phyloP scores from a whole-genome alignment of 805 yeast genomes.

The Candida ipomoeae region DNA sequence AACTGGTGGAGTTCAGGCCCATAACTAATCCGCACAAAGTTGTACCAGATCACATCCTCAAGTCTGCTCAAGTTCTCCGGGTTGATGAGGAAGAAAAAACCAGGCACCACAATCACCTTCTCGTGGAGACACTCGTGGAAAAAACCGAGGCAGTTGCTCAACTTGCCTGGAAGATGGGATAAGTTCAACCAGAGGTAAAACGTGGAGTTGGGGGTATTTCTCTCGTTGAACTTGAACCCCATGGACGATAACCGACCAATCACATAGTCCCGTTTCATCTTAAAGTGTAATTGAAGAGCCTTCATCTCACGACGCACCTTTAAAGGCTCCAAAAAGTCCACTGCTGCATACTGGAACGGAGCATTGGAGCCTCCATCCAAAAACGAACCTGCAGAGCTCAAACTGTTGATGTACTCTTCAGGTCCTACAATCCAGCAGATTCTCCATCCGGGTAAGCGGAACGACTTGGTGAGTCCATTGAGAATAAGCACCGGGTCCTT shows the following conservation, averaged over 20 bases:
- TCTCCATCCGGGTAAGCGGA: conserved; percentile 63
- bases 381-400: conserved; percentile 56
- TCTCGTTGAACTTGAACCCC: conserved; percentile 48
- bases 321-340: conserved; percentile 49
- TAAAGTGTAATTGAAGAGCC: conserved; percentile 55
- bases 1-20: conserved; percentile 53
- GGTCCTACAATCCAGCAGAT: conserved; percentile 63
- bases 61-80: conserved; percentile 46
- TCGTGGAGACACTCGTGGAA: conserved; percentile 62
- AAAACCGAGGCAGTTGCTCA: conserved; percentile 55
- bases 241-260: conserved; percentile 43
- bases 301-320: conserved; percentile 50
- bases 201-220: conserved; percentile 51
- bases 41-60: conserved; percentile 57
- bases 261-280: conserved; percentile 54
- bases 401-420: conserved; percentile 51
- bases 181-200: conserved; percentile 59
- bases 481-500: conserved; percentile 55
- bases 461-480: conserved; percentile 59
- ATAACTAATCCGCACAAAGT: conserved; percentile 54
- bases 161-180: conserved; percentile 51
- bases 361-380: conserved; percentile 60
- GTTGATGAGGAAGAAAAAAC: conserved; percentile 57
- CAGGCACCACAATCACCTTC: conserved; percentile 58
- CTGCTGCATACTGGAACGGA: conserved; percentile 59